phyloP scores from a whole-genome alignment of 306 rosid species.

The Psophocarpus tetragonolobus region DNA sequence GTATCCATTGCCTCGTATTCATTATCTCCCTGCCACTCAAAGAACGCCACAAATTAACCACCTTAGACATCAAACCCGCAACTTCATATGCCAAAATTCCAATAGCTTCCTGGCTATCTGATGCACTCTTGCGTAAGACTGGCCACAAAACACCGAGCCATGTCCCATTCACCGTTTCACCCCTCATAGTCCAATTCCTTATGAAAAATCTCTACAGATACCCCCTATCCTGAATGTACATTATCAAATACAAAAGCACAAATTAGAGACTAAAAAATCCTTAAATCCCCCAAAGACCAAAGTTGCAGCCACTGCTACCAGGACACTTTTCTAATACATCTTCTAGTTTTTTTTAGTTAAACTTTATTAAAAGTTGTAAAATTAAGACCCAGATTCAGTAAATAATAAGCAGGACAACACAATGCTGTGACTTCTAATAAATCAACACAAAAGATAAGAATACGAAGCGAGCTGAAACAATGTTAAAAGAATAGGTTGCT shows the following conservation, averaged over 20 bases:
- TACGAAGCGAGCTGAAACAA: too few relatives aligned
- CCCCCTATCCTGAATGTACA: conserved; percentile 36
- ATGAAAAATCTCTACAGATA: conserved; percentile 5
- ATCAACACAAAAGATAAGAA: too few relatives aligned
- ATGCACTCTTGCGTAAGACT: conserved; percentile 44
- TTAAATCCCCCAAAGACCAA: background rate
- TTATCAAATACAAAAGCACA: conserved; percentile 24
- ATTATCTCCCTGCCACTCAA: conserved; percentile 55
- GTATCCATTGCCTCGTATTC: conserved; percentile 51
- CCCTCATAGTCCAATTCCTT: conserved; percentile 41
- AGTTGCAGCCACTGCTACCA: too few relatives aligned
- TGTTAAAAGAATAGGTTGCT: too few relatives aligned
- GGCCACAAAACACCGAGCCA: conserved; percentile 50
- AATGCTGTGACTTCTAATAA: too few relatives aligned
- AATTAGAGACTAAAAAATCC: conserved; percentile 30
- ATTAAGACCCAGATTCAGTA: too few relatives aligned
- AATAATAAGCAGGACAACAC: too few relatives aligned
- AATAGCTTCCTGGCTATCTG: conserved; percentile 54
- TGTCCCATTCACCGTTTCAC: conserved; percentile 44
- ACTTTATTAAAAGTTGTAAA: too few relatives aligned
- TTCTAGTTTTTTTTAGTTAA: too few relatives aligned
- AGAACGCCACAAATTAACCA: conserved; percentile 68
- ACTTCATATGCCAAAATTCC: conserved; percentile 82
- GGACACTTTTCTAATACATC: too few relatives aligned
- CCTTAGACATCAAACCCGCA: conserved; percentile 70